Evolutionary conservation across 257 asterid species (phyloP), one percentile per base, ranked within the genome.

Genomic region (Gentiana straminea): DNA sequence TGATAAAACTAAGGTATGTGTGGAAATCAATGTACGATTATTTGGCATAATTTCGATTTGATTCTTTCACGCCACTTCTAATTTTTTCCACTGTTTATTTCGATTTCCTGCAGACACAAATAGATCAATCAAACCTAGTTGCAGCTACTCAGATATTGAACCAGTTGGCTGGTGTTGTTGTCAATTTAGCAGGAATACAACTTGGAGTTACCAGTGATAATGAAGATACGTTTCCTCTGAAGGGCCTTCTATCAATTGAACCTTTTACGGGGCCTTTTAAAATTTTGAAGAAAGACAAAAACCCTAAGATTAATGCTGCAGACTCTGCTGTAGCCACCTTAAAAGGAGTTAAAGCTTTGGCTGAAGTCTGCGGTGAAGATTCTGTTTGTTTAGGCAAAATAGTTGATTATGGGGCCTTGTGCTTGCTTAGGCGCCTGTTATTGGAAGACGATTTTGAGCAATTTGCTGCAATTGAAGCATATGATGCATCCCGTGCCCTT

Each of bases 391-490:
- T 76, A 69, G 65, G 68, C 60, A 85, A 71, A 73, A 79, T 92
- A 64, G 79, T 59, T 59, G 84, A 88, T 65, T 81, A 55, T 60
- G 98, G 97, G 59, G 94, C 79, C 45, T 63, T 88, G 63, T 74
- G 75, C 77, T 71, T 92, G 78, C 81, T 92, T 53, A 80, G 89
- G 67, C 97, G 98, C 59, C 73, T 81, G 58, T 74, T 92, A 67
- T 72, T 92, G 66, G 95, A 85, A 68, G 98, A 92, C 74, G 98
- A 92, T 79, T 92, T 79, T 70, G 98, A 92, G 69, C 97, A 88
- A 66, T 81, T 92, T 55, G 90, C 98, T 75, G 98, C 97, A 38
- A 77, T 92, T 63, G 97, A 92, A 85, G 98, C 97, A 50, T 92
- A 92, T 75, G 95, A 88, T 75, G 98, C 94, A 64, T 88, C 98